Conservation (phyloP, 164 flowering plant species). For the Piper longum region DNA sequence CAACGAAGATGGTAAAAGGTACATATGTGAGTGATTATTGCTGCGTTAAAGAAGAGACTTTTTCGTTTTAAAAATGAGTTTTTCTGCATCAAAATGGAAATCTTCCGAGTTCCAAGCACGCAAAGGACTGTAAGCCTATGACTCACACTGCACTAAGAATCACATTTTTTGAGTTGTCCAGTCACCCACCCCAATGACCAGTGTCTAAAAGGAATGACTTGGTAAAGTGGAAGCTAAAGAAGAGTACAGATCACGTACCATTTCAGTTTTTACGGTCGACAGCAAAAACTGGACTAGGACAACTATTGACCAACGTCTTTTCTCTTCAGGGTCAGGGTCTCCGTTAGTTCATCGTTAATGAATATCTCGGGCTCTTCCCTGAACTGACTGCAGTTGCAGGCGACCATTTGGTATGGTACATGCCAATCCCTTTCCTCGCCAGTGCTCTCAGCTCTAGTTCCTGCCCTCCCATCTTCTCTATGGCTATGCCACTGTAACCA, state of each 20-base stretch:
- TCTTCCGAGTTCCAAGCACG: too few species aligned
- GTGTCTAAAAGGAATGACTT: too few species aligned
- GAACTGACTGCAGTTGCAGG: constrained; percentile 95
- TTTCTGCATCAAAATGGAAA: too few species aligned
- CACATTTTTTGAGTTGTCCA: too few species aligned
- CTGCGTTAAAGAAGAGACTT: too few species aligned
- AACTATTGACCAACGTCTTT: constrained; percentile 59
- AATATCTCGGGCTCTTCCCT: constrained; percentile 87
- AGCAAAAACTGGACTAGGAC: constrained; percentile 86
- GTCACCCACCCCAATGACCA: too few species aligned
- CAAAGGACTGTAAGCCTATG: too few species aligned
- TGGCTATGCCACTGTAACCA: constrained; percentile 61
- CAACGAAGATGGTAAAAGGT: too few species aligned
- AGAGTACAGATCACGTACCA: constrained; percentile 26
- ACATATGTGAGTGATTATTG: too few species aligned
- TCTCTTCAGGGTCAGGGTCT: constrained; percentile 62
- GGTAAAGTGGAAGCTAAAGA: too few species aligned
- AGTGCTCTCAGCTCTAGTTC: constrained; percentile 85
- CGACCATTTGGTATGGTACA: constrained; percentile 97
- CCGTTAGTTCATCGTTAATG: constrained; percentile 87
- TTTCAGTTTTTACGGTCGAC: constrained; percentile 59
- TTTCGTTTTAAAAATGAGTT: too few species aligned
- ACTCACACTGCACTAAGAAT: too few species aligned
- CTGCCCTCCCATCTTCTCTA: constrained; percentile 94
- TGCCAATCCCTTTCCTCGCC: constrained; percentile 92